Evolutionary conservation across 2,329 filamentous ascomycete genomes (phyloP), one percentile per base, ranked within the genome.

Genomic region (Epicoccum nigrum): DNA sequence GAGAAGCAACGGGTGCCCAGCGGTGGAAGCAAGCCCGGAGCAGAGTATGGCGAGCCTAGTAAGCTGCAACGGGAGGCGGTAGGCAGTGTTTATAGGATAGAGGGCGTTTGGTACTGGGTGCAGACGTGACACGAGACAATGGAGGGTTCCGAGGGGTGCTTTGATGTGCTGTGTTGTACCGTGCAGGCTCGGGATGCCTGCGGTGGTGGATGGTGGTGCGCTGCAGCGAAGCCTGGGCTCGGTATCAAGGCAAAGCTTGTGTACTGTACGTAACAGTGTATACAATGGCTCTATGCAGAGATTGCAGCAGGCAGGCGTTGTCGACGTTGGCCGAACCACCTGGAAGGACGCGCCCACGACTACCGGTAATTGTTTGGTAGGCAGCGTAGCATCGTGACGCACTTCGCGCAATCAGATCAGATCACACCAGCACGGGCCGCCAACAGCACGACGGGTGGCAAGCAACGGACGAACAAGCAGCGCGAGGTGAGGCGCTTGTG

Each of bases 291-390:
- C n/a, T n/a, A n/a, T n/a, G n/a, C n/a, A n/a, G 23, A 28, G 17
- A 9, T 17, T 30, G 39, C 15, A 45, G 17, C 41, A 53, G 45
- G 40, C 51, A 58, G 45, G 34, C 40, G 48, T 45, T 27, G 53
- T 55, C 55, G 59, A 63, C 38, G 48, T 51, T 31, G 47, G 39
- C 49, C 49, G 61, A 67, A 64, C 45, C 55, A 46, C 41, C 59
- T 60, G 57, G 62, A 66, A 62, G 58, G 58, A 54, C 55, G 61
- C 58, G 33, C 52, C 47, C n/a, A n/a, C n/a, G n/a, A n/a, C n/a
- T n/a, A n/a, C n/a, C n/a, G n/a, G n/a, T 51, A 48, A 52, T 60
- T 62, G 61, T 58, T 56, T 60, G 43, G 38, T 39, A 65, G 58
- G 60, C 63, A 64, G 54, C 37, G 45, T 48, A 64, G 54, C 37